phyloP scores from a whole-genome alignment of 2,329 filamentous ascomycete species.

The Fusarium sacchari region DNA sequence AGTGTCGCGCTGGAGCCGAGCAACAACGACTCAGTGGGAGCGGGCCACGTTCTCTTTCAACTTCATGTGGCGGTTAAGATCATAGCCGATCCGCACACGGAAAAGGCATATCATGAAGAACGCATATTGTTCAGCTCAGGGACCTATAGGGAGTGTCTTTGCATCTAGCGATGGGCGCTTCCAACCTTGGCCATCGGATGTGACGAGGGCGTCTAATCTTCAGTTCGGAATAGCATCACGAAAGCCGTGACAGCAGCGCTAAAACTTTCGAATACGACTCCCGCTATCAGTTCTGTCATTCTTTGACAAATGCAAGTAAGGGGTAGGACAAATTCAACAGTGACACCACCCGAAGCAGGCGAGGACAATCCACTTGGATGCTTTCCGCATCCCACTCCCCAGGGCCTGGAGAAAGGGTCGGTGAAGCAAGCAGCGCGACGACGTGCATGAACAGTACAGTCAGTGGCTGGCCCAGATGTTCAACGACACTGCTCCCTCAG shows the following conservation, averaged over 20 bases:
- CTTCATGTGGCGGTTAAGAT: slow-evolving; percentile 43
- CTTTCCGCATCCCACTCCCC: slow-evolving; percentile 31
- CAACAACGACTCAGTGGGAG: slow-evolving; percentile 44
- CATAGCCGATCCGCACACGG: slow-evolving; percentile 29
- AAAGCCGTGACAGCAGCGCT: not conserved
- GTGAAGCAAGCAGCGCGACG: slow-evolving; percentile 46
- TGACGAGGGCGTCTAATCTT: not conserved
- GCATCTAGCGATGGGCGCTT: slow-evolving; percentile 1
- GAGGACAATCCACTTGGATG: slow-evolving; percentile 33
- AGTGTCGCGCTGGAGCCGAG: slow-evolving; percentile 38
- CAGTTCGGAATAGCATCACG: slow-evolving; percentile 20
- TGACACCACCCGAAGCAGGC: slow-evolving; percentile 20
- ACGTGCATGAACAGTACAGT: slow-evolving; percentile 48
- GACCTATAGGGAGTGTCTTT: not conserved
- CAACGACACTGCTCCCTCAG: slow-evolving; percentile 28
- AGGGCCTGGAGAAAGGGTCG: slow-evolving; percentile 42
- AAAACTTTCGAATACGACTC: slow-evolving; percentile 5
- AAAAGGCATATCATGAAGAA: slow-evolving; percentile 19
- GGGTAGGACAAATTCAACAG: slow-evolving; percentile 7
- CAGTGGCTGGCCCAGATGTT: slow-evolving; percentile 43
- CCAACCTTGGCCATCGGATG: not conserved
- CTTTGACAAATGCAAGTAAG: slow-evolving; percentile 1
- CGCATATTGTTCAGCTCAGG: slow-evolving; percentile 26
- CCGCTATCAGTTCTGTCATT: not conserved
- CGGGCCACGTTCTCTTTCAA: slow-evolving; percentile 46